Evolutionary conservation across 768 basidiomycete genomes (phyloP).

Genomic region (Lyophyllum decastes): DNA sequence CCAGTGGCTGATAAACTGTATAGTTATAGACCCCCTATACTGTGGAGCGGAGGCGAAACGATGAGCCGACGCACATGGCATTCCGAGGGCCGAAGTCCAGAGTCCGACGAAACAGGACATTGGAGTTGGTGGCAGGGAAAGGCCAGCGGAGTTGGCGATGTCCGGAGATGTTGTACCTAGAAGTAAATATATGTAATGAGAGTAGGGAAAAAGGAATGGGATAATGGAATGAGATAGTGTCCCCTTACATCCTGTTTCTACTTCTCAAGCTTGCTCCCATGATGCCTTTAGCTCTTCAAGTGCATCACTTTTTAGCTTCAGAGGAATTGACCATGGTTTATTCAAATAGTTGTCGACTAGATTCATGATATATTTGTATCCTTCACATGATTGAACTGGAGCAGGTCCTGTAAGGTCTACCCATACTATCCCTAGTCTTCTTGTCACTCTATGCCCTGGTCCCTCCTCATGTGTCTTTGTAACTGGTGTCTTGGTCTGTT

Average conservation of each 20-base stretch:
- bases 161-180: too few relatives aligned
- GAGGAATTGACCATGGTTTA: constrained; percentile 21
- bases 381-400: not conserved
- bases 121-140: too few relatives aligned
- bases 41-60: too few relatives aligned
- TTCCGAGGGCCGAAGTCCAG: too few relatives aligned
- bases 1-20: too few relatives aligned
- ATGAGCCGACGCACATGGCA: too few relatives aligned
- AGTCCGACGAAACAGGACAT: too few relatives aligned
- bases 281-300: constrained; percentile 23
- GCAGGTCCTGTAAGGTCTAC: constrained; percentile 1
- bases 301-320: constrained; percentile 27
- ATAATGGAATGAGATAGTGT: too few relatives aligned
- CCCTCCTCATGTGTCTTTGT: constrained; percentile 1
- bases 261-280: constrained; percentile 29
- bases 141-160: too few relatives aligned
- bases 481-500: constrained; percentile 8
- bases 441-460: not conserved
- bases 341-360: not conserved
- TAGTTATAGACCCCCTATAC: too few relatives aligned
- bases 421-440: constrained; percentile 5
- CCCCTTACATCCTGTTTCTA: constrained; percentile 14
- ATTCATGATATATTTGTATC: not conserved
- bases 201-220: too few relatives aligned
- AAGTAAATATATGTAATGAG: too few relatives aligned